phyloP scores from a whole-genome alignment of 75 land plant species.

The Picea glauca region DNA sequence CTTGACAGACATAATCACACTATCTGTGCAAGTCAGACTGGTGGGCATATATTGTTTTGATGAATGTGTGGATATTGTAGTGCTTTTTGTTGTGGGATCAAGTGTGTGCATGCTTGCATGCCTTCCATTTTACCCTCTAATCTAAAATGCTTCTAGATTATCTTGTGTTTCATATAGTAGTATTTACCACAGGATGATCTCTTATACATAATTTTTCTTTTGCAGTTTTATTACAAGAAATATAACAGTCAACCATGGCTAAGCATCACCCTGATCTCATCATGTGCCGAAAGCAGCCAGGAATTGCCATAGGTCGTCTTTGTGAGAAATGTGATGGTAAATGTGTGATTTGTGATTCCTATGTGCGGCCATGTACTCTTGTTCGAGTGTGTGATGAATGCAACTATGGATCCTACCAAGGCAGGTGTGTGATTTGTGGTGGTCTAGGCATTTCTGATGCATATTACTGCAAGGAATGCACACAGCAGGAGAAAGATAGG shows the following conservation, averaged over 20 bases:
- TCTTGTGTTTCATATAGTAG: too few species aligned
- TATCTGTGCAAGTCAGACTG: too few species aligned
- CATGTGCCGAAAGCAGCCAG: constrained; percentile 81
- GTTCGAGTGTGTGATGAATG: constrained; percentile 70
- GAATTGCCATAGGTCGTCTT: constrained; percentile 70
- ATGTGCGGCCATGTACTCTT: constrained; percentile 69
- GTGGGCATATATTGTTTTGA: too few species aligned
- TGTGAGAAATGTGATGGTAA: constrained; percentile 78
- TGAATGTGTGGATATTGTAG: too few species aligned
- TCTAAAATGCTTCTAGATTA: too few species aligned
- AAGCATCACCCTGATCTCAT: constrained; percentile 82
- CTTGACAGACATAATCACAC: too few species aligned
- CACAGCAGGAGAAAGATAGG: constrained; percentile 77
- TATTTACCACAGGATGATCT: too few species aligned
- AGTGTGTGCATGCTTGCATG: too few species aligned
- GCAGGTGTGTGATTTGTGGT: constrained; percentile 71
- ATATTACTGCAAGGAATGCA: constrained; percentile 79
- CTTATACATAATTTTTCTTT: too few species aligned
- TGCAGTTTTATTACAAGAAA: too few species aligned
- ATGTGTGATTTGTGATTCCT: constrained; percentile 74
- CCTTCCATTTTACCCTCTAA: too few species aligned
- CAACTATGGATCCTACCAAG: constrained; percentile 73
- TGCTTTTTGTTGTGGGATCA: too few species aligned
- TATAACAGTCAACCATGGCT: constrained; percentile 31
- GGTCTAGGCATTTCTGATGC: constrained; percentile 72